Evolutionary conservation across 768 basidiomycete species (phyloP), one percentile per base, ranked within the genome.

Genomic region (Tylopilus sp.): DNA sequence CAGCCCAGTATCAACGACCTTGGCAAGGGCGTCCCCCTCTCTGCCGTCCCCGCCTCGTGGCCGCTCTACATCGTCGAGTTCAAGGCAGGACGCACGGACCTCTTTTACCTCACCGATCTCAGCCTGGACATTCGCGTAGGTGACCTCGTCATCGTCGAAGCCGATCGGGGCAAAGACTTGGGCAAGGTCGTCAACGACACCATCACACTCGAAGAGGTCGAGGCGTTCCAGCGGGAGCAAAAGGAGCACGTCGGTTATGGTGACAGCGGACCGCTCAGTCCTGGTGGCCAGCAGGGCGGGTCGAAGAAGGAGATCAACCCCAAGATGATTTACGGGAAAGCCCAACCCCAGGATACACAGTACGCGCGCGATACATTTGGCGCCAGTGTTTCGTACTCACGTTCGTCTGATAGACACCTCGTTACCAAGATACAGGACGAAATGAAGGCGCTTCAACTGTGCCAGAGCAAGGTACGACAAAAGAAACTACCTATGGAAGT

Each of bases 401-500:
- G 31, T 52, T 20, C 22, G 33, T 48, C 13, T 53, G 8, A 8
- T 10, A 91, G 90, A 64, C 70, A 90, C 39, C 76, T 98, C 53
- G 75, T 83, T 23, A 75, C 83, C 38, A 99, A 98, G 75, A 76
- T 83, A 50, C 85, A 88, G 62, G 95, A 99, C 69, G 95, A 99
- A 71, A 71, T 83, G 50, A 94, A 95, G 71, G 95, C 95, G 20
- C 73, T 99, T 40, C 85, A 90, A 62, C 74, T 98, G 48, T 97
- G 95, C 60, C 84, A 92, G 69, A 89, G 77, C 53, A 98, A 98
- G 69, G 95, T 97, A 13, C 77, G 85, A 47, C 91, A 93, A 68
- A 90, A 95, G 74, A 93, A 93, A 66, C 73, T 98, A 64, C 94
- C 94, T 17, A 99, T 99, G 95, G 92, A 98, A 70, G 94, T 99